Evolutionary conservation across 228 moss, liverwort and hornwort genomes (phyloP).

Genomic region (Sphagnum magellanicum): DNA sequence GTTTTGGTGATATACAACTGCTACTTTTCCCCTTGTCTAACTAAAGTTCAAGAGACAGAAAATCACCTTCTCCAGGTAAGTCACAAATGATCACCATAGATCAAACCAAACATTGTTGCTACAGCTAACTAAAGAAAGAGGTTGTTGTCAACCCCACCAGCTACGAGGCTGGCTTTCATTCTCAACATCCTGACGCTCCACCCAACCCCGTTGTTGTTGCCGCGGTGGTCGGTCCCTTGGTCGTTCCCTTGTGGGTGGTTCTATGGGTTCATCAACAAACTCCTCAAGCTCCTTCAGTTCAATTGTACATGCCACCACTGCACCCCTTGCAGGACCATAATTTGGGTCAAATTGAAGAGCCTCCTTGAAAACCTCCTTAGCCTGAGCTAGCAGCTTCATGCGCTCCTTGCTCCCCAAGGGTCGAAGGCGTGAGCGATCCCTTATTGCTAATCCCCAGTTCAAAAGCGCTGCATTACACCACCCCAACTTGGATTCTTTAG

Average conservation of each 20-base stretch:
- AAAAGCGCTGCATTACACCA: conserved; percentile 50
- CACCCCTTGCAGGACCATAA: conserved; percentile 76
- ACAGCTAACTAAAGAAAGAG: neutral
- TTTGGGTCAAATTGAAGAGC: conserved; percentile 72
- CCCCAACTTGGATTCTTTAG: neutral
- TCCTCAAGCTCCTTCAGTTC: conserved; percentile 65
- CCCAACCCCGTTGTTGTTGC: too few species aligned
- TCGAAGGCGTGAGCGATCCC: conserved; percentile 85
- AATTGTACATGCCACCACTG: conserved; percentile 62
- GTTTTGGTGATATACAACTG: too few species aligned
- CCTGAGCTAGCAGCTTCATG: conserved; percentile 54
- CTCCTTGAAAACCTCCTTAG: conserved; percentile 80
- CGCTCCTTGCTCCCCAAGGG: conserved; percentile 75
- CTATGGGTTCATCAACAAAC: conserved; percentile 29
- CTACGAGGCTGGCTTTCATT: conserved; percentile 7
- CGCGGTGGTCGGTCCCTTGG: neutral
- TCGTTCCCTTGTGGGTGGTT: conserved; percentile 25
- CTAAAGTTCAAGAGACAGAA: too few species aligned
- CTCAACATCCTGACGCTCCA: too few species aligned
- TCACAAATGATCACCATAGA: too few species aligned
- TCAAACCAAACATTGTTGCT: too few species aligned
- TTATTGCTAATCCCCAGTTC: conserved; percentile 89
- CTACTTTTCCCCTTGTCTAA: too few species aligned
- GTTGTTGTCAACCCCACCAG: conserved; percentile 37
- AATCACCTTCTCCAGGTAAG: too few species aligned